Evolutionary conservation across 1,139 yeast species (phyloP).

Genomic region (Yamadazyma epiphylla): DNA sequence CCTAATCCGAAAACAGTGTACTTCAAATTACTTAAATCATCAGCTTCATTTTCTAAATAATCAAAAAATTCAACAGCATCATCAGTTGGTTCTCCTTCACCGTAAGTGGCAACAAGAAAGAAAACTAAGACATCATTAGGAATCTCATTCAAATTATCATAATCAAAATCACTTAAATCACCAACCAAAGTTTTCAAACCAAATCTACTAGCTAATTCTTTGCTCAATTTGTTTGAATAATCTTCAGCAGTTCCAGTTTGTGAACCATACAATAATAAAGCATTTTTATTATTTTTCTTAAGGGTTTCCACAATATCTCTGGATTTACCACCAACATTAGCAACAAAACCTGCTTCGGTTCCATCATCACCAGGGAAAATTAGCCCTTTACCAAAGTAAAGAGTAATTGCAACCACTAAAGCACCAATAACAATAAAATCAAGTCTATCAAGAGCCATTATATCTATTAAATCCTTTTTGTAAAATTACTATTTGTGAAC

Average conservation of each 20-base stretch:
- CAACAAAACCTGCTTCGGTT: conserved; percentile 38
- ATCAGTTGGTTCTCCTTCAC: conserved; percentile 98
- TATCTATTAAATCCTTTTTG: too few species aligned
- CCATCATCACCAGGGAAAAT: conserved; percentile 38
- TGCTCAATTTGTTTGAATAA: conserved; percentile 84
- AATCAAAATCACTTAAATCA: conserved; percentile 82
- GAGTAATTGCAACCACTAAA: conserved; percentile 58
- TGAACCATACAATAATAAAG: conserved; percentile 84
- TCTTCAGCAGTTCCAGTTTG: conserved; percentile 99
- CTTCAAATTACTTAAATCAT: conserved; percentile 58
- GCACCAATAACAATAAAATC: conserved; percentile 69
- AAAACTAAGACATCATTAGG: conserved; percentile 54
- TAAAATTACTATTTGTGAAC: too few species aligned
- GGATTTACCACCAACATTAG: conserved; percentile 35
- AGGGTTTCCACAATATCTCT: conserved; percentile 67
- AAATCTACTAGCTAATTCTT: conserved; percentile 80
- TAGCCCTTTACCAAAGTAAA: conserved; percentile 64
- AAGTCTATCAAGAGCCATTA: conserved; percentile 58
- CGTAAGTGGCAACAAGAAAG: conserved; percentile 87
- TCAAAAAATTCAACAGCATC: conserved; percentile 75
- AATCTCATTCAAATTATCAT: conserved; percentile 62
- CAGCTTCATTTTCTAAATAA: conserved; percentile 56
- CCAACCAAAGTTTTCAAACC: conserved; percentile 83
- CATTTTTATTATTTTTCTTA: conserved; percentile 63
- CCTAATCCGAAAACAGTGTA: conserved; percentile 87